Percentiles rank a stretch among this genome's conserved stretches.
Conservation (phyloP, 306 rosid species). For the Gillenia trifoliata region DNA sequence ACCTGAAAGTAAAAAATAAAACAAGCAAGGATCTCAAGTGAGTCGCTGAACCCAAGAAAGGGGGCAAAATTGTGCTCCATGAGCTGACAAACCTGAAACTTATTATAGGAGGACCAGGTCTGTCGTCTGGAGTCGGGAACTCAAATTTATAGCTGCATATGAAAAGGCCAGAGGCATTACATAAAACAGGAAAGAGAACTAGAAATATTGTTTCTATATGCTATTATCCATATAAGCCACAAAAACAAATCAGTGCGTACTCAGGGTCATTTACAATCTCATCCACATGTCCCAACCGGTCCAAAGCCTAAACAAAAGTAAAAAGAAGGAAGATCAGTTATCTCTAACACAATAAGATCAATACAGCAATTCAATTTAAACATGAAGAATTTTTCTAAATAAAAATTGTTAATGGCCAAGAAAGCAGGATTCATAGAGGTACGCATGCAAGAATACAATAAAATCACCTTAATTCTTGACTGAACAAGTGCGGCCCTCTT, state of each 20-base stretch:
- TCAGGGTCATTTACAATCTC: constrained; percentile 94
- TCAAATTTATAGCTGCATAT: constrained; percentile 90
- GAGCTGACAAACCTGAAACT: constrained; percentile 76
- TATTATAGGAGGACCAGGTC: constrained; percentile 98
- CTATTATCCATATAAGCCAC: constrained; percentile 4
- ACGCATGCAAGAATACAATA: neutral
- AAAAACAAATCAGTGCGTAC: constrained; percentile 48
- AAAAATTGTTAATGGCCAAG: neutral
- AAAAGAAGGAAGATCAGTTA: neutral
- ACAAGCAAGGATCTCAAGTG: neutral
- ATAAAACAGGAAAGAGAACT: constrained; percentile 12
- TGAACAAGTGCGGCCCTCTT: constrained; percentile 99
- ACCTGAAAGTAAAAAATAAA: neutral
- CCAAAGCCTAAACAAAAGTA: constrained; percentile 63
- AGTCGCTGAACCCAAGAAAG: neutral
- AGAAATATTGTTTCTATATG: constrained; percentile 6
- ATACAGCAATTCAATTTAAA: constrained; percentile 16
- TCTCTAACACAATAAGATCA: constrained; percentile 1
- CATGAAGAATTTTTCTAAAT: neutral
- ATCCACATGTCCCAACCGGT: constrained; percentile 86
- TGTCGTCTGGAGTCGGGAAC: constrained; percentile 99
- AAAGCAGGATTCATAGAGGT: neutral
- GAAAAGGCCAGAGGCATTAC: constrained; percentile 19
- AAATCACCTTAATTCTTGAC: constrained; percentile 93
- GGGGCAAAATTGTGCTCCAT: neutral